A percentile compares a stretch with the other conserved stretches of the same genome.
Conservation (phyloP, 108 stramenopile genomes). For the Epithemia pelagica region DNA sequence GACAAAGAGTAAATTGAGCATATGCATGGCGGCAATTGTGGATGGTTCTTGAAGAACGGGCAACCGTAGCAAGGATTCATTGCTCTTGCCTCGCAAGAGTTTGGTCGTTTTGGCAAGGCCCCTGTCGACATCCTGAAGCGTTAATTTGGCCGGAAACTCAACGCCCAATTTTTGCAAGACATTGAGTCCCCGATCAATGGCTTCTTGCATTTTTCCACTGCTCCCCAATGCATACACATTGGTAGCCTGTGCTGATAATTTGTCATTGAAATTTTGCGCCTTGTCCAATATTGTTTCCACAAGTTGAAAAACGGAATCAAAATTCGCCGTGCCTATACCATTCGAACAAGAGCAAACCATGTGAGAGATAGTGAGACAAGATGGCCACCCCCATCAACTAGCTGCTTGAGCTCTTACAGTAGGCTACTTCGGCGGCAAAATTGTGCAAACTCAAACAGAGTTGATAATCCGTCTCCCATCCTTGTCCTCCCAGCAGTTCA, state of each 20-base stretch:
- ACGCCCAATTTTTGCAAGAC: slow-evolving; percentile 24
- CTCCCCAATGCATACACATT: slow-evolving; percentile 27
- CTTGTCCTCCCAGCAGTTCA: slow-evolving; percentile 24
- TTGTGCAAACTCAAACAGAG: slow-evolving; percentile 50
- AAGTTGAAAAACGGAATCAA: slow-evolving; percentile 13
- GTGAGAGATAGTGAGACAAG: background rate
- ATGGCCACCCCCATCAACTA: background rate
- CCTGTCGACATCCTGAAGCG: background rate
- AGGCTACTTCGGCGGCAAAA: slow-evolving; percentile 34
- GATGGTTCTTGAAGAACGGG: slow-evolving; percentile 19
- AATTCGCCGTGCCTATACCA: slow-evolving; percentile 13
- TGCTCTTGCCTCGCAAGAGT: slow-evolving; percentile 19
- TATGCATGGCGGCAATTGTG: slow-evolving; percentile 40
- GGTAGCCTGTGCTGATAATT: slow-evolving; percentile 24
- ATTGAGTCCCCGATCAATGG: slow-evolving; percentile 23
- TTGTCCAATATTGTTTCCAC: slow-evolving; percentile 24
- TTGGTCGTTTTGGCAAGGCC: slow-evolving; percentile 9
- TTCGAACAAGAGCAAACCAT: background rate
- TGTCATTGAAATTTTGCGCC: slow-evolving; percentile 24
- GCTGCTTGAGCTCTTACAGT: background rate
- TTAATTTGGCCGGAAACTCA: slow-evolving; percentile 10
- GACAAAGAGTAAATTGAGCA: slow-evolving; percentile 25
- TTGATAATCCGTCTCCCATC: slow-evolving; percentile 48
- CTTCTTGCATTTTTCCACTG: slow-evolving; percentile 14
- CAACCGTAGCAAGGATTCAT: slow-evolving; percentile 19